Conservation (phyloP, 1,284 basidiomycete genomes). For the Termitomyces sp. region DNA sequence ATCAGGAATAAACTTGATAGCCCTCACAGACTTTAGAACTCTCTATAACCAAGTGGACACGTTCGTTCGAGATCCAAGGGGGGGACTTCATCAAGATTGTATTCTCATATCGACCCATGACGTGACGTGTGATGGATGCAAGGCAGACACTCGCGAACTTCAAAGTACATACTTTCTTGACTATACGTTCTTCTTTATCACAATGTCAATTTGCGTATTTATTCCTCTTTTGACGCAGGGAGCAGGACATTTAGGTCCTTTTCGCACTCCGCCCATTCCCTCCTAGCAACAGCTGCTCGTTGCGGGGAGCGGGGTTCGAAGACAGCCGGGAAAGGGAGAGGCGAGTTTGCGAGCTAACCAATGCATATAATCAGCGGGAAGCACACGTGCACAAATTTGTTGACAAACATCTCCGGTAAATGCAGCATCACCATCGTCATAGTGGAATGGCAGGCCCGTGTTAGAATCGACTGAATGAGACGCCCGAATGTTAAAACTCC, state of each 20-base stretch:
- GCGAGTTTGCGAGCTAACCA: background rate
- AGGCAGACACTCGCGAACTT: too few species aligned
- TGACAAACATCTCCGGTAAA: background rate
- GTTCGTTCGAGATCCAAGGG: too few species aligned
- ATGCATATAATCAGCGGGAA: background rate
- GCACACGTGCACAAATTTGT: background rate
- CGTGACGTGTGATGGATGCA: too few species aligned
- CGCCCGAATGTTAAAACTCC: background rate
- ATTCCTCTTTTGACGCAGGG: background rate
- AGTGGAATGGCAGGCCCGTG: background rate
- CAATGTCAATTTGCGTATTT: too few species aligned
- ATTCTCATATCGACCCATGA: too few species aligned
- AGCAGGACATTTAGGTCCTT: background rate
- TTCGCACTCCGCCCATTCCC: background rate
- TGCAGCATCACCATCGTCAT: background rate
- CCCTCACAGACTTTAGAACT: too few species aligned
- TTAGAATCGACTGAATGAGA: background rate
- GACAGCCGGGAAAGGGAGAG: background rate
- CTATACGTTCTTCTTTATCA: too few species aligned
- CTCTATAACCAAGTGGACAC: too few species aligned
- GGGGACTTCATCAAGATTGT: too few species aligned
- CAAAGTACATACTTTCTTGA: too few species aligned
- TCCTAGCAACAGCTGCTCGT: background rate
- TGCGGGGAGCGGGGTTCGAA: background rate
- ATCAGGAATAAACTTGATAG: too few species aligned